phyloP scores from a whole-genome alignment of 768 basidiomycete species.

The Mycena sanguinolenta region DNA sequence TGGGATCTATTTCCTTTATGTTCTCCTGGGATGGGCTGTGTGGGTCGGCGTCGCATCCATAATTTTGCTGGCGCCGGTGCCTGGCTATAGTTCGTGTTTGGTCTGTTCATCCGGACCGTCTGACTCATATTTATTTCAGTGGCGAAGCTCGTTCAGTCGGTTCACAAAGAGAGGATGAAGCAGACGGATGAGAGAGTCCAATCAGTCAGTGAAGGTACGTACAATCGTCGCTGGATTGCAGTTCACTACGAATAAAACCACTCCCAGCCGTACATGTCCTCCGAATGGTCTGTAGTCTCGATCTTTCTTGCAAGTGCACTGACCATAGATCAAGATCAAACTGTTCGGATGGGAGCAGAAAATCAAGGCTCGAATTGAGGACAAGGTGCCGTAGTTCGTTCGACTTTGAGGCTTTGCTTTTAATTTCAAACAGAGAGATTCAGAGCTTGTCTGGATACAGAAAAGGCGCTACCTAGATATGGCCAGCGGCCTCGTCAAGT shows the following conservation, averaged over 20 bases:
- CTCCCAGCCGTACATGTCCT: conserved; percentile 66
- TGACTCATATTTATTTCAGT: conserved; percentile 11
- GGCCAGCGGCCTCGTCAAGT: conserved; percentile 50
- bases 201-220: conserved; percentile 69
- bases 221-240: conserved; percentile 32
- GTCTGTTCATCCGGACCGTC: background rate
- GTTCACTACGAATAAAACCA: background rate
- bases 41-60: conserved; percentile 29
- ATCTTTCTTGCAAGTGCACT: background rate
- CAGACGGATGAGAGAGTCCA: conserved; percentile 74
- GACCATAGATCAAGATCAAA: conserved; percentile 19
- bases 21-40: conserved; percentile 20
- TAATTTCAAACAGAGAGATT: conserved; percentile 47
- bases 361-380: conserved; percentile 65
- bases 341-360: conserved; percentile 78
- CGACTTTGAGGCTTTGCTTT: conserved; percentile 28
- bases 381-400: conserved; percentile 51
- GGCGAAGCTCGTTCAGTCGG: conserved; percentile 34
- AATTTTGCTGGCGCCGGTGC: conserved; percentile 61
- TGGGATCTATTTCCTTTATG: conserved; percentile 63
- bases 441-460: conserved; percentile 58
- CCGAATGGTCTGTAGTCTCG: conserved; percentile 67
- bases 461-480: conserved; percentile 57
- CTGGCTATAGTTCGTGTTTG: conserved; percentile 59
- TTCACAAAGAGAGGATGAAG: conserved; percentile 65